Evolutionary conservation across 2,329 filamentous ascomycete species (phyloP).

Genomic region (Fusarium beomiforme): DNA sequence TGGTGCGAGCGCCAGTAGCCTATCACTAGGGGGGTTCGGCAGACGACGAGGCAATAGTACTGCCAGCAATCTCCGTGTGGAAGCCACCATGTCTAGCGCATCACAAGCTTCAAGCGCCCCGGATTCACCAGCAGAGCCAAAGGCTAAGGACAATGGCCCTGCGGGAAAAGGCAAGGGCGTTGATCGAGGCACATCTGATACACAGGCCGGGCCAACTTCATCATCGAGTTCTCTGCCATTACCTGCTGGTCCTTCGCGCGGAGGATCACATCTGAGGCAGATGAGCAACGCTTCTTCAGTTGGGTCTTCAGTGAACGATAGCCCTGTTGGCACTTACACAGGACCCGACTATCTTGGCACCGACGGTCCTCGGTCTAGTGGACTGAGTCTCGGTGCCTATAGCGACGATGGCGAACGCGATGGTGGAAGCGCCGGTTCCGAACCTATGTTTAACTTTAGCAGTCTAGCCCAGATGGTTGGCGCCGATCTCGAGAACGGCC

Average conservation of each 20-base stretch:
- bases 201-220: constrained; percentile 43
- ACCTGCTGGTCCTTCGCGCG: constrained; percentile 63
- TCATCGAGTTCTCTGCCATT: constrained; percentile 56
- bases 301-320: constrained; percentile 79
- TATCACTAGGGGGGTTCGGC: constrained; percentile 69
- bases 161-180: constrained; percentile 75
- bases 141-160: constrained; percentile 45
- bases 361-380: constrained; percentile 64
- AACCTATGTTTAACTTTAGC: constrained; percentile 91
- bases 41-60: constrained; percentile 68
- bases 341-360: constrained; percentile 45
- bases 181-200: constrained; percentile 59
- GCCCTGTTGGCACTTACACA: constrained; percentile 63
- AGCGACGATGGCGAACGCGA: constrained; percentile 62
- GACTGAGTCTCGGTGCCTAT: constrained; percentile 59
- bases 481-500: constrained; percentile 63
- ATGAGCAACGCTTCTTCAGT: constrained; percentile 89
- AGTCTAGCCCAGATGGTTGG: constrained; percentile 88
- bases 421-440: constrained; percentile 62
- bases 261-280: constrained; percentile 79
- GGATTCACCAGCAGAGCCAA: constrained; percentile 39
- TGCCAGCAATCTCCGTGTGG: constrained; percentile 68
- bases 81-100: constrained; percentile 61
- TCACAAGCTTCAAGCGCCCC: constrained; percentile 44
- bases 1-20: constrained; percentile 69